Percentiles rank a stretch among this genome's conserved stretches.
These are phyloP conservation scores for Bullera alba DNA, from an alignment of 768 basidiomycete species.

Conservation along the genomic window DNA sequence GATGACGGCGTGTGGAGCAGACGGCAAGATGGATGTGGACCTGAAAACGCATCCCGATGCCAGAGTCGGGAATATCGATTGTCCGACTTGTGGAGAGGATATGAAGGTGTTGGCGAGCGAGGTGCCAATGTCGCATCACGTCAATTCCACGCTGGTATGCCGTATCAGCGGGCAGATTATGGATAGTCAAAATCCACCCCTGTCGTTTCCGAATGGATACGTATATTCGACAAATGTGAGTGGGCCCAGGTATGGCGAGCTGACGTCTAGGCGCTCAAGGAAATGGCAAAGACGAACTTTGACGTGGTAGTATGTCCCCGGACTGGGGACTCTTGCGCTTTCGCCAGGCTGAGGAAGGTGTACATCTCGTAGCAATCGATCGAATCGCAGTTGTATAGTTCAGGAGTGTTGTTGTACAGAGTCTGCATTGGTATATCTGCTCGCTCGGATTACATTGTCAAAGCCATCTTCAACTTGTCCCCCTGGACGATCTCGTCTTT, in stretches of 20 bases:
- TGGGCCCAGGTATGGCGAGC: constrained; percentile 6
- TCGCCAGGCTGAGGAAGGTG: constrained; percentile 70
- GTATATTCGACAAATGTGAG: constrained; percentile 89
- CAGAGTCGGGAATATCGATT: constrained; percentile 51
- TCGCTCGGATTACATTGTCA: too few relatives aligned
- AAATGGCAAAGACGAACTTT: constrained; percentile 73
- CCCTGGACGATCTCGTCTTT: too few relatives aligned
- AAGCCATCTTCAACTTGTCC: too few relatives aligned
- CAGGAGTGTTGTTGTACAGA: not conserved
- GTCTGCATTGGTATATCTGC: not conserved
- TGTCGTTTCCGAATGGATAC: constrained; percentile 82
- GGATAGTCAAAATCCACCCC: constrained; percentile 86
- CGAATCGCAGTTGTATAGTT: not conserved
- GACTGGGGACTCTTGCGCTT: constrained; percentile 60
- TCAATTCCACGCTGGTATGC: constrained; percentile 93
- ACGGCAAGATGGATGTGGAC: constrained; percentile 1
- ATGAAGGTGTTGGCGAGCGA: constrained; percentile 71
- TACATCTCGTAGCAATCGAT: constrained; percentile 66
- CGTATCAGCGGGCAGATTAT: constrained; percentile 84
- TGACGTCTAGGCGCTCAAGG: constrained; percentile 63
- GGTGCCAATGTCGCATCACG: constrained; percentile 87
- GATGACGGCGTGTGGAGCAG: not conserved
- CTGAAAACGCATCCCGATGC: constrained; percentile 33
- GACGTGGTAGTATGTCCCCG: constrained; percentile 80
- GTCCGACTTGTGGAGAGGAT: constrained; percentile 80